Evolutionary conservation across 768 basidiomycete species (phyloP).

Genomic region (Vishniacozyma victoriae): DNA sequence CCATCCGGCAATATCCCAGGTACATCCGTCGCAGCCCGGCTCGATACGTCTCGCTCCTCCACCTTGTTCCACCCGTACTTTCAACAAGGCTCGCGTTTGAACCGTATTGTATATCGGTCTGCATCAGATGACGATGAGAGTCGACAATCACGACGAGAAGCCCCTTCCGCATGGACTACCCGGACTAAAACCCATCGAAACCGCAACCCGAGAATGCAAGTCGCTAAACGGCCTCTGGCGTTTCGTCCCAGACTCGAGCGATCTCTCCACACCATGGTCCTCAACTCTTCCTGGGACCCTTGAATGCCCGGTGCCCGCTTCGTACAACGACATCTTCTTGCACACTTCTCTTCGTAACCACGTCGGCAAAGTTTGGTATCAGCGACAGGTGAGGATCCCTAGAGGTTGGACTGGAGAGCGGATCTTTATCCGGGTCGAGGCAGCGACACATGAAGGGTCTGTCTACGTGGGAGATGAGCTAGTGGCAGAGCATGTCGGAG

Average conservation of each 20-base stretch:
- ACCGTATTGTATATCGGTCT: no score
- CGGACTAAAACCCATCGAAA: slow-evolving; percentile 26
- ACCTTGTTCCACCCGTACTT: no score
- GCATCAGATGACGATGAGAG: no score
- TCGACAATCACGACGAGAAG: no score
- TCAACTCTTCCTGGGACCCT: slow-evolving; percentile 16
- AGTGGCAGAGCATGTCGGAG: slow-evolving; percentile 19
- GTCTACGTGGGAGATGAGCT: slow-evolving; percentile 23
- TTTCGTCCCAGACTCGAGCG: slow-evolving; percentile 3
- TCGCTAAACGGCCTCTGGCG: slow-evolving; percentile 27
- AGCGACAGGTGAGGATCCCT: slow-evolving; percentile 16
- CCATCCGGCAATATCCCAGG: no score
- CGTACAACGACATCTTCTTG: slow-evolving; percentile 34
- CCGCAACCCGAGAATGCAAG: slow-evolving; percentile 18
- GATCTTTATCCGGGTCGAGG: slow-evolving; percentile 22
- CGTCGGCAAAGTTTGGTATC: slow-evolving; percentile 34
- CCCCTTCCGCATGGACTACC: no score
- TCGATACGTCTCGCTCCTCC: no score
- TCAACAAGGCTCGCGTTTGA: no score
- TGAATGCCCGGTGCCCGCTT: slow-evolving; percentile 31
- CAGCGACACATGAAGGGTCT: slow-evolving; percentile 28
- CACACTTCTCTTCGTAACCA: slow-evolving; percentile 20
- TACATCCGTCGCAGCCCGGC: no score
- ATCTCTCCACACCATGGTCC: slow-evolving; percentile 13
- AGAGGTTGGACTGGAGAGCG: slow-evolving; percentile 15